These are phyloP conservation scores for Panicum hallii DNA, from an alignment of 202 grass and related monocot species.

Conservation along the genomic window DNA sequence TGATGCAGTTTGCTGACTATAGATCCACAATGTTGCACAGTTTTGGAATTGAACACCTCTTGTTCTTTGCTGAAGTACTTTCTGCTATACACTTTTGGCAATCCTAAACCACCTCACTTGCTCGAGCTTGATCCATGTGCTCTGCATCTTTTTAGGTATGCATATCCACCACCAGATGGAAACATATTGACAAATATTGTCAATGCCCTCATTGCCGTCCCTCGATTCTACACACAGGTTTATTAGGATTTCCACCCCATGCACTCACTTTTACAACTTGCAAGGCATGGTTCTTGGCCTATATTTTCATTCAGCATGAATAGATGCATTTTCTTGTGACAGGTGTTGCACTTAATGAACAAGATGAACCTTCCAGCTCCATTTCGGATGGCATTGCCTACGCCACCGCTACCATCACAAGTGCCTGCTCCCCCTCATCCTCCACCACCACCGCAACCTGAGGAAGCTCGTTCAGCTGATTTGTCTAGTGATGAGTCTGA, in stretches of 20 bases:
- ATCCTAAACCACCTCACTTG: slow-evolving; percentile 2
- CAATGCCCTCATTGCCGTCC: slow-evolving; percentile 87
- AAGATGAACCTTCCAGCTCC: slow-evolving; percentile 98
- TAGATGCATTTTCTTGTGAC: slow-evolving; percentile 16
- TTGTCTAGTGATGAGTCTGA: slow-evolving; percentile 95
- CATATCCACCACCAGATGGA: slow-evolving; percentile 89
- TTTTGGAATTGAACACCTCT: neutral
- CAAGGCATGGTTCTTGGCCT: slow-evolving; percentile 24
- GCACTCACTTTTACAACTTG: neutral
- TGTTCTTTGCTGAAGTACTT: neutral
- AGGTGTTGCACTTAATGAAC: slow-evolving; percentile 99
- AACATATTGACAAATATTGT: slow-evolving; percentile 97
- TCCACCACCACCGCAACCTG: slow-evolving; percentile 52
- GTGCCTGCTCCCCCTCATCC: slow-evolving; percentile 57
- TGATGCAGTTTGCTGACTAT: slow-evolving; percentile 1
- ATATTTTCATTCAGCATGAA: neutral
- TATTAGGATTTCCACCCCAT: slow-evolving; percentile 44
- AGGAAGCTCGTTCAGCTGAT: slow-evolving; percentile 55
- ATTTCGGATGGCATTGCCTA: slow-evolving; percentile 94
- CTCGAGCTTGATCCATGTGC: slow-evolving; percentile 20
- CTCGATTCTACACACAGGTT: slow-evolving; percentile 93
- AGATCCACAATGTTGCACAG: slow-evolving; percentile 2
- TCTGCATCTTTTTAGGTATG: slow-evolving; percentile 72
- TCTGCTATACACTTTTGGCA: neutral
- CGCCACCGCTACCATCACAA: slow-evolving; percentile 75